phyloP scores from a whole-genome alignment of 2,329 filamentous ascomycete genomes.

The Colletotrichum sp. region DNA sequence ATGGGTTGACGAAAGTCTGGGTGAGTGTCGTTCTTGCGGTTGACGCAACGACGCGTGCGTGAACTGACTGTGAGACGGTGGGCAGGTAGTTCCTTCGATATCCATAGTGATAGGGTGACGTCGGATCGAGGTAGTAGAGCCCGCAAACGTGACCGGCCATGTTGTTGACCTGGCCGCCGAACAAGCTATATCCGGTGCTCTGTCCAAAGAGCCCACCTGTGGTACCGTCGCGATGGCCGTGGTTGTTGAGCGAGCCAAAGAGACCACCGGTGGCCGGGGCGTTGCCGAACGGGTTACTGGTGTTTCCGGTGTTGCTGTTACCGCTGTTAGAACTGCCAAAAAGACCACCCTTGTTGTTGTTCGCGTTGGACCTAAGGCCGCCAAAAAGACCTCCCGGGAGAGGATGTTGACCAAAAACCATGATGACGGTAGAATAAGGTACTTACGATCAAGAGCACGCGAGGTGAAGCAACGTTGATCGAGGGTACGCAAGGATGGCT shows the following conservation, averaged over 20 bases:
- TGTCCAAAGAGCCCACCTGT: not conserved
- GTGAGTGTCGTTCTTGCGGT: conserved; percentile 52
- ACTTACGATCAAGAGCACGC: not conserved
- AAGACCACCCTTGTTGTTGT: not conserved
- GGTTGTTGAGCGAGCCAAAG: not conserved
- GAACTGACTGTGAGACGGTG: conserved; percentile 60
- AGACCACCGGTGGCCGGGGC: not conserved
- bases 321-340: not conserved
- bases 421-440: not conserved
- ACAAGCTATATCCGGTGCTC: not conserved
- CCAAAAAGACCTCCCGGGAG: not conserved
- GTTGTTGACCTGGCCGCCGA: not conserved
- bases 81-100: conserved; percentile 54
- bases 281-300: not conserved
- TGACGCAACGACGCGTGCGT: conserved; percentile 65
- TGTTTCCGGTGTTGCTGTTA: not conserved
- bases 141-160: conserved; percentile 33
- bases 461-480: not conserved
- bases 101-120: not conserved
- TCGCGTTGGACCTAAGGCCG: not conserved
- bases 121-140: conserved; percentile 33
- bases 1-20: conserved; percentile 68
- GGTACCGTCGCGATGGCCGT: not conserved
- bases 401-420: not conserved
- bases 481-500: not conserved